A percentile compares a stretch with the other conserved stretches of the same genome.
phyloP scores from a whole-genome alignment of 306 rosid species.

The Dalbergia oliveri region DNA sequence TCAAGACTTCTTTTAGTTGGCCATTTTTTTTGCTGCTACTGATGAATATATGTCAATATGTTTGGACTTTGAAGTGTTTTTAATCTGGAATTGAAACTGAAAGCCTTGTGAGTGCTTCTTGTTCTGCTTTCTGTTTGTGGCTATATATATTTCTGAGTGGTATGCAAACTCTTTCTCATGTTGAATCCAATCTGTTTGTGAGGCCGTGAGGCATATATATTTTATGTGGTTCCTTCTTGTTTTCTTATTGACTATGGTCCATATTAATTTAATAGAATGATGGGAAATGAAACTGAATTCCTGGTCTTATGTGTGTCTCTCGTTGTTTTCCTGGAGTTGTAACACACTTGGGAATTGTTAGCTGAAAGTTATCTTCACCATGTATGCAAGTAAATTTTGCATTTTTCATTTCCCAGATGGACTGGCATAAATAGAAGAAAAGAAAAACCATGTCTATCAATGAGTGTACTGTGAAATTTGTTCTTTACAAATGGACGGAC shows the following conservation, averaged over 20 bases:
- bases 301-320: constrained; percentile 7
- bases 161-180: constrained; percentile 23
- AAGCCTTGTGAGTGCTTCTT: constrained; percentile 32
- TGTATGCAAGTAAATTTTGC: constrained; percentile 9
- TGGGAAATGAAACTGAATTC: constrained; percentile 31
- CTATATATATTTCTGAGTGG: constrained; percentile 20
- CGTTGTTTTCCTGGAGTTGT: constrained; percentile 27
- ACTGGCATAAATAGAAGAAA: constrained; percentile 15
- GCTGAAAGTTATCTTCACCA: constrained; percentile 11
- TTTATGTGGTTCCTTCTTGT: constrained; percentile 20
- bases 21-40: constrained; percentile 14
- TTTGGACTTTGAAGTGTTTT: constrained; percentile 26
- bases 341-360: neutral
- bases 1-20: constrained; percentile 17
- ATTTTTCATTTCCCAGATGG: constrained; percentile 2
- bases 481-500: constrained; percentile 49
- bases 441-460: constrained; percentile 31
- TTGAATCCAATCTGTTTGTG: constrained; percentile 22
- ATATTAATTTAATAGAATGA: constrained; percentile 12
- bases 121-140: neutral
- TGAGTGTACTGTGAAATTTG: constrained; percentile 43
- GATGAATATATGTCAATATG: constrained; percentile 19
- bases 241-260: constrained; percentile 16
- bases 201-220: neutral
- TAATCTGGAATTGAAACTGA: constrained; percentile 29